Percentiles rank a stretch among this genome's conserved stretches.
These are phyloP conservation scores for Macrolepiota dolichaula DNA, from an alignment of 768 basidiomycete species.

Conservation along the genomic window DNA sequence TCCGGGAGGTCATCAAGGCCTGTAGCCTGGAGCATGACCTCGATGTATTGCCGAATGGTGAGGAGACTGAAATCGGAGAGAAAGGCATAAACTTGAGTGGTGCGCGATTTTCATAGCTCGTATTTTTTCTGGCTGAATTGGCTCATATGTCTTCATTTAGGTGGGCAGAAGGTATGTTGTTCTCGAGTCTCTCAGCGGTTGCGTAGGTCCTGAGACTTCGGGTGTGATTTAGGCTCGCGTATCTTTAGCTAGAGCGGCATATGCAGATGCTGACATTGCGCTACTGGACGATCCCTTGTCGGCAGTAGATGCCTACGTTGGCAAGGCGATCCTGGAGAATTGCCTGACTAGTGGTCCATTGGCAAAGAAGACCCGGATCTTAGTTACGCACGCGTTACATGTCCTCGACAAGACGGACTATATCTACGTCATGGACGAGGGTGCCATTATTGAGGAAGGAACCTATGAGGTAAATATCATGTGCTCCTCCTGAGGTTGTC, in stretches of 20 bases:
- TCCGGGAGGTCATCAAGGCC: conserved; percentile 53
- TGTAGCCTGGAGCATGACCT: conserved; percentile 74
- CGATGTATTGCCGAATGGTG: conserved; percentile 65
- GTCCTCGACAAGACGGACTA: conserved; percentile 58
- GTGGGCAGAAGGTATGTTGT: conserved; percentile 33
- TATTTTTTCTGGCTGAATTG: background rate
- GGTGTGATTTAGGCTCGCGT: conserved; percentile 54
- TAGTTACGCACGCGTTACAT: conserved; percentile 60
- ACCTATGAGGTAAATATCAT: conserved; percentile 41
- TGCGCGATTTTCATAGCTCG: conserved; percentile 16
- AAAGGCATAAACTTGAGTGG: conserved; percentile 71
- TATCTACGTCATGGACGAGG: conserved; percentile 62
- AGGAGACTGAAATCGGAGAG: conserved; percentile 72
- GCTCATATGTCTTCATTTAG: conserved; percentile 14
- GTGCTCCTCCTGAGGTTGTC: background rate
- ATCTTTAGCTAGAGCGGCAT: conserved; percentile 73
- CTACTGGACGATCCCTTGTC: conserved; percentile 81
- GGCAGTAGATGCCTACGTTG: conserved; percentile 77
- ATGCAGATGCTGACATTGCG: conserved; percentile 68
- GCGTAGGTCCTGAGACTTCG: background rate
- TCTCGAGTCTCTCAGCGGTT: background rate
- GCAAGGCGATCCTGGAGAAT: conserved; percentile 59
- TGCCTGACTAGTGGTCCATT: conserved; percentile 56
- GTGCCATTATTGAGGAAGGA: conserved; percentile 58
- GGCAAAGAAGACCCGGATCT: conserved; percentile 49